A percentile compares a stretch with the other conserved stretches of the same genome.
Conservation (phyloP, 768 basidiomycete species). For the Panus rudis region DNA sequence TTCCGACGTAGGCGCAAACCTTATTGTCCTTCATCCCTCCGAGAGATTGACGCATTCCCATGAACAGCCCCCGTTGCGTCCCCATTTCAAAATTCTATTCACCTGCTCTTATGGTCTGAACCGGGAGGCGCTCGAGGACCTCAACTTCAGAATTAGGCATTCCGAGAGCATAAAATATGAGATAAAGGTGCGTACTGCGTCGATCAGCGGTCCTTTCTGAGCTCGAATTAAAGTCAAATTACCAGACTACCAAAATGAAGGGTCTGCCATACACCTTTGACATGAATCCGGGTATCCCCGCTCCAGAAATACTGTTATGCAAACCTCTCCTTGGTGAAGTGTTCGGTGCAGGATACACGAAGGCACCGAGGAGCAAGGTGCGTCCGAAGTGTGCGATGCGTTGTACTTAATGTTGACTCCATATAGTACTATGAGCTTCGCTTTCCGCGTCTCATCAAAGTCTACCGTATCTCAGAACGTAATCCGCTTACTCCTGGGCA, state of each 20-base stretch:
- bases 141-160: conserved; percentile 60
- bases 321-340: conserved; percentile 66
- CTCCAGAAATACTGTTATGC: conserved; percentile 51
- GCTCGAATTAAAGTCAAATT: too few relatives aligned
- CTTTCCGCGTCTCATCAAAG: conserved; percentile 73
- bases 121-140: conserved; percentile 59
- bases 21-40: background rate
- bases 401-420: background rate
- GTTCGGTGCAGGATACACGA: conserved; percentile 79
- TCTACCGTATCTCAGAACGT: conserved; percentile 54
- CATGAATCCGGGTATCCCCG: conserved; percentile 38
- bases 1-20: conserved; percentile 29
- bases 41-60: background rate
- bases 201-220: background rate
- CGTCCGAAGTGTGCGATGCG: background rate
- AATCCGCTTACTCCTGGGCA: conserved; percentile 65
- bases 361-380: conserved; percentile 51
- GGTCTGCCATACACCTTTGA: conserved; percentile 50
- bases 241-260: too few relatives aligned
- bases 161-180: conserved; percentile 32
- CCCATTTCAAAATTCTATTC: conserved; percentile 71
- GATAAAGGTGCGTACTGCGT: conserved; percentile 15
- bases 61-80: conserved; percentile 34
- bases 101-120: conserved; percentile 68
- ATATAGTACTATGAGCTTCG: conserved; percentile 74